Conservation (phyloP, 2,329 filamentous ascomycete genomes). For the Ophiostoma ips region DNA sequence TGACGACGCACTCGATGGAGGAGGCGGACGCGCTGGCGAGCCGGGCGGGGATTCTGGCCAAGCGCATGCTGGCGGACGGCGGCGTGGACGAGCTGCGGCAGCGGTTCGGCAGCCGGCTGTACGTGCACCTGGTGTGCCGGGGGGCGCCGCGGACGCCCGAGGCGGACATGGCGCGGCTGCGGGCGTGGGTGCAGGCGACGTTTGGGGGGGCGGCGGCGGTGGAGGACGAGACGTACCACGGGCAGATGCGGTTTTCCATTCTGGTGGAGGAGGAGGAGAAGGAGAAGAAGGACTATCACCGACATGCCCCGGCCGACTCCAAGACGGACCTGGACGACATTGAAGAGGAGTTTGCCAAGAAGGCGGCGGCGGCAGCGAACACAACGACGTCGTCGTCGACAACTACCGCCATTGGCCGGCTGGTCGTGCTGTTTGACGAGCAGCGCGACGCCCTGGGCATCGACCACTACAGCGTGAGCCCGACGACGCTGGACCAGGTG, state of each 20-base stretch:
- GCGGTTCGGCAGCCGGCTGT: conserved; percentile 63
- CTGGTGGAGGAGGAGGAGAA: conserved; percentile 30
- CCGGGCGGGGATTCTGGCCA: conserved; percentile 73
- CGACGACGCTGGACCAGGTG: conserved; percentile 80
- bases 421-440: conserved; percentile 63
- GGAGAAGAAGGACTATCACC: neutral
- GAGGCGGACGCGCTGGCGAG: conserved; percentile 81
- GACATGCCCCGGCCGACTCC: neutral
- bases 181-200: conserved; percentile 46
- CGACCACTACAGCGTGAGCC: conserved; percentile 75
- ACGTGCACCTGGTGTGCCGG: conserved; percentile 67
- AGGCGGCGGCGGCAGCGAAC: neutral
- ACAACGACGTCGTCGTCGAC: conserved; percentile 10
- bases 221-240: conserved; percentile 65
- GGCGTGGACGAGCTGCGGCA: conserved; percentile 57
- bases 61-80: conserved; percentile 73
- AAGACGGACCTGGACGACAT: neutral
- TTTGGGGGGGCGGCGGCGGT: conserved; percentile 57
- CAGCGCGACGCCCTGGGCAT: conserved; percentile 55
- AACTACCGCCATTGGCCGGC: conserved; percentile 44
- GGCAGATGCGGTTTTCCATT: conserved; percentile 75
- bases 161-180: conserved; percentile 53
- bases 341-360: too few relatives aligned
- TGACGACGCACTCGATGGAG: conserved; percentile 93
- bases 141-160: conserved; percentile 59